These are phyloP conservation scores for Scheffersomyces segobiensis DNA, from an alignment of 1,139 yeast species.

Conservation along the genomic window DNA sequence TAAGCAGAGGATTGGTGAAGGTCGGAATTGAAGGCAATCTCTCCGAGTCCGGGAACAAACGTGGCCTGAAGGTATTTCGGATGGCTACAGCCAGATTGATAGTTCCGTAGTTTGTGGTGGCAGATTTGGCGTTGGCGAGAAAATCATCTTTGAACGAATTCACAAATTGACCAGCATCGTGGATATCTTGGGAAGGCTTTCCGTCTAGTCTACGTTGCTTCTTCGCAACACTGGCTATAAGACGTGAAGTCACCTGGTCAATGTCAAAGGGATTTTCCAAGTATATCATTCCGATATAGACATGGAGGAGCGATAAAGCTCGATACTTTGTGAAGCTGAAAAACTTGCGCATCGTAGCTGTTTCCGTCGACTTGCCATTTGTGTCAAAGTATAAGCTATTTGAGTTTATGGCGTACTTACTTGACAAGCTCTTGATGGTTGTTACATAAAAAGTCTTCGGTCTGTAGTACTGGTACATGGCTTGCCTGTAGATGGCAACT, in stretches of 20 bases:
- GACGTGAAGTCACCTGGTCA: background rate
- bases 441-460: background rate
- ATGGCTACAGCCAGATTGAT: background rate
- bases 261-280: conserved; percentile 2
- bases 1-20: background rate
- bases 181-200: background rate
- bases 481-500: background rate
- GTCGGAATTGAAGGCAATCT: background rate
- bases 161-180: background rate
- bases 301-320: conserved; percentile 2
- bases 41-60: background rate
- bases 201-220: background rate
- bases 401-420: background rate
- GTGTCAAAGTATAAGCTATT: background rate
- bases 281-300: conserved; percentile 7
- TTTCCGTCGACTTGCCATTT: background rate
- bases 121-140: background rate
- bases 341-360: background rate
- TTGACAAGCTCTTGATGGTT: background rate
- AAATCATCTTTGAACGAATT: background rate
- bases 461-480: background rate
- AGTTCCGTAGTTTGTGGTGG: background rate
- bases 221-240: background rate
- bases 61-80: background rate
- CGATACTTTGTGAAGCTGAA: background rate